Conservation (phyloP, 305 asterid species). For the Fraxinus platypoda region DNA sequence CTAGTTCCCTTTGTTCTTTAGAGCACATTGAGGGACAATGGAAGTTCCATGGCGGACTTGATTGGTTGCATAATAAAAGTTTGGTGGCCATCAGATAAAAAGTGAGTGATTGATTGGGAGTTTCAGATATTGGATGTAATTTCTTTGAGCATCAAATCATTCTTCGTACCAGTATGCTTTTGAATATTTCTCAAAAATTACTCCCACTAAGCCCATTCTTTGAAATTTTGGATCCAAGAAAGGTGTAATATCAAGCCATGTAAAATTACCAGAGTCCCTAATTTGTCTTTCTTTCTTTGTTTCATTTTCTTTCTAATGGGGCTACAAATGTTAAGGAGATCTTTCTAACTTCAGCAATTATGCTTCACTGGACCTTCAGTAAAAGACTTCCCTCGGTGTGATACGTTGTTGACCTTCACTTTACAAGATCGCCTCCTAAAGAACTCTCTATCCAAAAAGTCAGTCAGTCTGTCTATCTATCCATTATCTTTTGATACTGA, state of each 20-base stretch:
- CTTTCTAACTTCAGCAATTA: slow-evolving; percentile 17
- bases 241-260: background rate
- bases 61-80: slow-evolving; percentile 81
- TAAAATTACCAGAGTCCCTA: background rate
- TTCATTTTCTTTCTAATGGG: background rate
- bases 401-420: background rate
- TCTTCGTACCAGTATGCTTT: background rate
- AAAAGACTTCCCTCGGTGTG: background rate
- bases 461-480: background rate
- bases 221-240: background rate
- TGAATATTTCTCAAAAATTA: slow-evolving; percentile 12
- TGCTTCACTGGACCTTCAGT: slow-evolving; percentile 3
- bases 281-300: background rate
- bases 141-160: slow-evolving; percentile 10
- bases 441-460: background rate
- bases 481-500: background rate
- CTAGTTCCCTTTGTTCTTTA: slow-evolving; percentile 24
- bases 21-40: slow-evolving; percentile 68
- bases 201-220: slow-evolving; percentile 16
- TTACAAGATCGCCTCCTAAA: background rate
- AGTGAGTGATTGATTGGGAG: slow-evolving; percentile 45
- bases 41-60: slow-evolving; percentile 54
- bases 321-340: background rate
- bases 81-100: slow-evolving; percentile 99
- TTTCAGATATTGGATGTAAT: background rate